phyloP scores from a whole-genome alignment of 352 stramenopile species.

The Pythium angustatum region DNA sequence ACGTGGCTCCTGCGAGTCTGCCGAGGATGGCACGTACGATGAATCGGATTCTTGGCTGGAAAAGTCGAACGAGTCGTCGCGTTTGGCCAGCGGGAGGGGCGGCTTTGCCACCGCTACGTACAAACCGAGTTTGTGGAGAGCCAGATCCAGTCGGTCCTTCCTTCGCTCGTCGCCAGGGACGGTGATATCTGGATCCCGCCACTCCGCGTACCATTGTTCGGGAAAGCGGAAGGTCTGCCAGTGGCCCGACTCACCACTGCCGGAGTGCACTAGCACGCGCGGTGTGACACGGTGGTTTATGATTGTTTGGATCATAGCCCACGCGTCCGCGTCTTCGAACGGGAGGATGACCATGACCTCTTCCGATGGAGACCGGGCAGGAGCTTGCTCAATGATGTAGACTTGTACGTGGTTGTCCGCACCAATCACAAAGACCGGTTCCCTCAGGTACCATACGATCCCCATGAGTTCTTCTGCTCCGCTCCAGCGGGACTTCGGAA shows the following conservation, averaged over 20 bases:
- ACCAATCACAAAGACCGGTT: conserved; percentile 5
- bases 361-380: background rate
- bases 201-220: background rate
- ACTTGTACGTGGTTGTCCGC: conserved; percentile 1
- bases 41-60: background rate
- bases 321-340: background rate
- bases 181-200: background rate
- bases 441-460: background rate
- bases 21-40: background rate
- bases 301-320: conserved; percentile 11
- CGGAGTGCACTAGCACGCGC: background rate
- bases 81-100: background rate
- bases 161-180: background rate
- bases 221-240: background rate
- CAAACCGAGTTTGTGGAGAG: background rate
- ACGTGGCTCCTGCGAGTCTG: background rate
- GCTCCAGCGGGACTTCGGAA: background rate
- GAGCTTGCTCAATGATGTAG: conserved; percentile 2
- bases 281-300: background rate
- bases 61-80: background rate
- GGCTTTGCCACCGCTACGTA: background rate
- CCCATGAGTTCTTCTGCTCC: conserved; percentile 3
- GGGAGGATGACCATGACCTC: background rate
- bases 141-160: background rate
- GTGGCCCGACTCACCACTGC: background rate